Conservation (phyloP, 495 filamentous ascomycete genomes). For the Podospora conica region DNA sequence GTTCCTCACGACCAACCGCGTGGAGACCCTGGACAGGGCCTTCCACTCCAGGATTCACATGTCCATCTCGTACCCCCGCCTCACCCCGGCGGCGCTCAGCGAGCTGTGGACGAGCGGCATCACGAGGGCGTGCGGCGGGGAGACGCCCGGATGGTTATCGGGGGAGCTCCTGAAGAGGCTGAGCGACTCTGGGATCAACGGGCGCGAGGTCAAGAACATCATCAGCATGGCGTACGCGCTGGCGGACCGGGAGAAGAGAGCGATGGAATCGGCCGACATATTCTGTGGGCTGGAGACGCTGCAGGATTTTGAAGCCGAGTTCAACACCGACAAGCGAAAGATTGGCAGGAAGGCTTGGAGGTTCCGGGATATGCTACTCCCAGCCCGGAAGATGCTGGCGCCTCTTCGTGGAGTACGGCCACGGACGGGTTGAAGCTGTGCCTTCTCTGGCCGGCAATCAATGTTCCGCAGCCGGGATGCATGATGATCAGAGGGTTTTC, state of each 20-base stretch:
- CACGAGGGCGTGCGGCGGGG: conserved; percentile 32
- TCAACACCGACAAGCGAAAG: no score
- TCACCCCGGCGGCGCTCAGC: conserved; percentile 26
- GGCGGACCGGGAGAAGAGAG: conserved; percentile 10
- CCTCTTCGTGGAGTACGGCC: no score
- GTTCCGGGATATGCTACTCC: no score
- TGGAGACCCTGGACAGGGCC: conserved; percentile 37
- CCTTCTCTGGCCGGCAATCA: no score
- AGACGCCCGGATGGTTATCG: conserved; percentile 31
- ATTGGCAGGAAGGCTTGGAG: no score
- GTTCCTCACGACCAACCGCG: conserved; percentile 43
- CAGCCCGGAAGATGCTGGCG: no score
- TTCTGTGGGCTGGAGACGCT: no score
- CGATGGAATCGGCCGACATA: no score
- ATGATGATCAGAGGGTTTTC: no score
- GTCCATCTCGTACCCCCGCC: conserved; percentile 34
- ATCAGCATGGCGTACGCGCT: conserved; percentile 48
- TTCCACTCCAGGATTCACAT: conserved; percentile 42
- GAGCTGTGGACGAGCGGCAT: conserved; percentile 45
- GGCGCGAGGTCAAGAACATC: conserved; percentile 58
- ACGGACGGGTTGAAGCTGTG: no score
- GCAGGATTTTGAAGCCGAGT: no score
- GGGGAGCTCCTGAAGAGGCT: conserved; percentile 39
- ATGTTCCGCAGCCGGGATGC: no score
- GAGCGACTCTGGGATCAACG: conserved; percentile 47